Evolutionary conservation across 805 yeast genomes (phyloP).

Genomic region (Ogataea corticis): DNA sequence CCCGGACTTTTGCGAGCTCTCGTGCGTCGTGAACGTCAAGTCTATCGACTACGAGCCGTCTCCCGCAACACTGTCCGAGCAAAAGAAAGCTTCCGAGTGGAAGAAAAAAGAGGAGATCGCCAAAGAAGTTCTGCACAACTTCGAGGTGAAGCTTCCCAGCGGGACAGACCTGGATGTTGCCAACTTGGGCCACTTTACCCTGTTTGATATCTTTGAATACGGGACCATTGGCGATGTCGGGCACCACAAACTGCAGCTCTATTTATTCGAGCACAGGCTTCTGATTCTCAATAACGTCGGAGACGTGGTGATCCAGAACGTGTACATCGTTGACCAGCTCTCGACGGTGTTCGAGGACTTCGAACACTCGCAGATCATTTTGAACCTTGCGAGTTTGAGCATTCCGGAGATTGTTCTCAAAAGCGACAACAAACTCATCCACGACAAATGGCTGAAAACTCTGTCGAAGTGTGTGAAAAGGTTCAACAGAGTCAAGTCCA

Average conservation of each 20-base stretch:
- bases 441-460: slow-evolving; percentile 30
- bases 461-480: slow-evolving; percentile 23
- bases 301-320: slow-evolving; percentile 18
- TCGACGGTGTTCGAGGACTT: slow-evolving; percentile 26
- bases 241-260: slow-evolving; percentile 16
- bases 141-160: slow-evolving; percentile 14
- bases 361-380: slow-evolving; percentile 14
- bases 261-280: slow-evolving; percentile 27
- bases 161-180: slow-evolving; percentile 21
- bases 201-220: slow-evolving; percentile 28
- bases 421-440: slow-evolving; percentile 24
- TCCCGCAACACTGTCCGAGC: slow-evolving; percentile 19
- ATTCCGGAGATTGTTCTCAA: slow-evolving; percentile 25
- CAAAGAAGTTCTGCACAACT: slow-evolving; percentile 20
- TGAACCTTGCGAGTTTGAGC: slow-evolving; percentile 28
- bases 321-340: slow-evolving; percentile 21
- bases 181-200: slow-evolving; percentile 24
- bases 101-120: slow-evolving; percentile 25
- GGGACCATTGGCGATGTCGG: slow-evolving; percentile 7
- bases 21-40: slow-evolving; percentile 26
- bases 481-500: slow-evolving; percentile 4
- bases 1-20: slow-evolving; percentile 22
- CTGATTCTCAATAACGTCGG: slow-evolving; percentile 22
- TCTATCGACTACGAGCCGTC: slow-evolving; percentile 29
- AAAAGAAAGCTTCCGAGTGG: slow-evolving; percentile 17